phyloP scores from a whole-genome alignment of 331 rosid genomes.

The Quercus lobata region DNA sequence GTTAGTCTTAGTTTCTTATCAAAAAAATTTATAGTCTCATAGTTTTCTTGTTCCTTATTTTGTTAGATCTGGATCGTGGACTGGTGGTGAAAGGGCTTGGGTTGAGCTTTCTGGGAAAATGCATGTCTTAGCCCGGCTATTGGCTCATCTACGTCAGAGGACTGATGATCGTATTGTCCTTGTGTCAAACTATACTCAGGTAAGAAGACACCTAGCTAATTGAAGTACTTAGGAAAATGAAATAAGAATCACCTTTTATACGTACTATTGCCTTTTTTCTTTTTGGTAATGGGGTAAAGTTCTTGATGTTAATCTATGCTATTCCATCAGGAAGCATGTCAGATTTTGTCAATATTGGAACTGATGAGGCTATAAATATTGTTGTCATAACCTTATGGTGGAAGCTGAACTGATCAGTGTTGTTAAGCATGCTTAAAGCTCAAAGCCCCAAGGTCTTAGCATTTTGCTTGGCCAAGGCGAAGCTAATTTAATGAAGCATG shows the following conservation, averaged over 20 bases:
- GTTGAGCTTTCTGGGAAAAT: slow-evolving; percentile 95
- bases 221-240: background rate
- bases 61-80: slow-evolving; percentile 85
- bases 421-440: no score
- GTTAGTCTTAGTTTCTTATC: no score
- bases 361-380: background rate
- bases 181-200: slow-evolving; percentile 98
- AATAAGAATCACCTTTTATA: background rate
- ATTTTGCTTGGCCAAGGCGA: no score
- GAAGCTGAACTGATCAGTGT: slow-evolving; percentile 10
- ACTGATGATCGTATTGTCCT: slow-evolving; percentile 93
- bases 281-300: background rate
- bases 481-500: no score
- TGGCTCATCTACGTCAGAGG: slow-evolving; percentile 70
- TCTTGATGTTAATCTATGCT: background rate
- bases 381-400: background rate
- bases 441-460: no score
- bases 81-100: slow-evolving; percentile 93
- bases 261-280: background rate
- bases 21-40: background rate
- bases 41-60: slow-evolving; percentile 15
- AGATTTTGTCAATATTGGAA: slow-evolving; percentile 9
- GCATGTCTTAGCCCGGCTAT: slow-evolving; percentile 94
- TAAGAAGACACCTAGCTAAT: slow-evolving; percentile 14
- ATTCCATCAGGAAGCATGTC: slow-evolving; percentile 1